Base-by-base conservation (phyloP, 2,329 filamentous ascomycete genomes). In the Aureobasidium namibiae region DNA sequence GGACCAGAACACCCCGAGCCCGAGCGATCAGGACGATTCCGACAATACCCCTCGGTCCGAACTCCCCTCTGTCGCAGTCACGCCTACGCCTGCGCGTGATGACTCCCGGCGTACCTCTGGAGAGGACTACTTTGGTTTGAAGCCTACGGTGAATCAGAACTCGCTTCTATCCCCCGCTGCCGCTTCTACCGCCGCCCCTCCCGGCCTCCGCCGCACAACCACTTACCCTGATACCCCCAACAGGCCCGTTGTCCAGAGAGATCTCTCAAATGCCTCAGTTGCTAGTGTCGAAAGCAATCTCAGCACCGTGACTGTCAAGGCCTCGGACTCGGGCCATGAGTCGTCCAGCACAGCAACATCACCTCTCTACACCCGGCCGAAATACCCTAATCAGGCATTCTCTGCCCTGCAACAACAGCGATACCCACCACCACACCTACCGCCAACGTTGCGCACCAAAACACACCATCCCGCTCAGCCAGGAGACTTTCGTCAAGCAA, bases 361-460 rank as follows among this genome's bases (percentile, higher is more conserved):
- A 62, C 23, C 61, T 63, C 46, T 53, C 38, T 68, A 72, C 58
- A 62, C 60, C 65, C 69, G 72, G 29, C 74, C 73, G 21, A 66
- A 70, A 60, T 79, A 74, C 63, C 77, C 77, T 46, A 78, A 79
- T 64, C 78, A 80, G 68, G 74, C 77, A 18, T 78, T 78, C 66
- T 73, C 77, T 48, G 77, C 76, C 2, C 69, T 79, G 33, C 77
- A 78, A 52, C 69, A 68, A 53, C 77, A 79, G 66, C 62, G 67
- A 38, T 75, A 78, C 60, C 73, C 76, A 48, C 67, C 70, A n/a
- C 66, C 67, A 16, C 61, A 70, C 62, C 64, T 73, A 45, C 65
- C 69, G 26, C 73, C 74, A 2, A 69, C 72, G 52, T 67, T 74
- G 13, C 72, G 75, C 61, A 73, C 75, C 29, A 68, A 72, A 46